phyloP scores from a whole-genome alignment of 495 filamentous ascomycete genomes.

The Aspergillus asperescens region DNA sequence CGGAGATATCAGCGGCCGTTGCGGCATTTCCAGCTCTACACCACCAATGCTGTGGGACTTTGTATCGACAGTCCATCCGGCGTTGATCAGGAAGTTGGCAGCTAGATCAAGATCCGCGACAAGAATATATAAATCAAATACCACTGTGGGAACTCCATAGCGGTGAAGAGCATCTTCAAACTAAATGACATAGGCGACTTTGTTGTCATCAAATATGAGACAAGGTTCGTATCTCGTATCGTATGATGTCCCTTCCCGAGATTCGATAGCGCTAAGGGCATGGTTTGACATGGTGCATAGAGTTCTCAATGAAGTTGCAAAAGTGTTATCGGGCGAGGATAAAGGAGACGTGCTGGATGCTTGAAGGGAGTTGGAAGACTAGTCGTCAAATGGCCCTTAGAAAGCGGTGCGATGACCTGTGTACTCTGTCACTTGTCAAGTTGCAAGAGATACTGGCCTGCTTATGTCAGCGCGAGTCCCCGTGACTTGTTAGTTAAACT shows the following conservation, averaged over 20 bases:
- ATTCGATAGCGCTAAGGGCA: background rate
- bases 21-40: constrained; percentile 9
- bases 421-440: no score
- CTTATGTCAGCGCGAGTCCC: no score
- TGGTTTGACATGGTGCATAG: background rate
- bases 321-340: no score
- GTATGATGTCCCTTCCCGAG: background rate
- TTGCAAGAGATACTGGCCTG: no score
- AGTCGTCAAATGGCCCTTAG: no score
- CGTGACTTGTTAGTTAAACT: no score
- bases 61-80: constrained; percentile 19
- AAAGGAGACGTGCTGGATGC: no score
- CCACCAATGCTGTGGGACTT: constrained; percentile 18
- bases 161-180: constrained; percentile 26
- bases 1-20: constrained; percentile 14
- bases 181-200: constrained; percentile 16
- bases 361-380: no score
- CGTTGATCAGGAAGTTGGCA: constrained; percentile 11
- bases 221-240: constrained; percentile 1
- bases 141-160: constrained; percentile 24
- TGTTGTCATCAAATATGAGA: background rate
- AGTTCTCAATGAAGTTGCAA: no score
- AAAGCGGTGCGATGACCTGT: no score
- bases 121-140: constrained; percentile 27
- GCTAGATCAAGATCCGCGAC: constrained; percentile 20